These are phyloP conservation scores for Diophrys sp. DNA, from an alignment of 73 alveolate species.

Conservation along the genomic window DNA sequence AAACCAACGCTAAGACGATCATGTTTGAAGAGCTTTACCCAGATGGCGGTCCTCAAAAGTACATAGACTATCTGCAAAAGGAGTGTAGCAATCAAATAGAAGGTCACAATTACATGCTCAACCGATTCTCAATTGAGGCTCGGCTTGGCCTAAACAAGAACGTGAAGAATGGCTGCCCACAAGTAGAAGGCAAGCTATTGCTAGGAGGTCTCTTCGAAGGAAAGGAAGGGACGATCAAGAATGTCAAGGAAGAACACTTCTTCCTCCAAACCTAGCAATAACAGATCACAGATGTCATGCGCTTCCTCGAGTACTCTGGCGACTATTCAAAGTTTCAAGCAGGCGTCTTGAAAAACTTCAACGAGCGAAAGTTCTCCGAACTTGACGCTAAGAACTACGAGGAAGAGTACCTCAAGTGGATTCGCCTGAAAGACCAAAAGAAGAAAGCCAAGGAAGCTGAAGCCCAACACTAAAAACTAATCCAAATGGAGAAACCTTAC, in stretches of 20 bases:
- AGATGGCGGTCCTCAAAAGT: not conserved
- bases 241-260: not conserved
- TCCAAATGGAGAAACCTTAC: slow-evolving; percentile 14
- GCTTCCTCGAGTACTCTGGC: slow-evolving; percentile 50
- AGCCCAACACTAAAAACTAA: slow-evolving; percentile 1
- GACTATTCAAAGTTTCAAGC: slow-evolving; percentile 43
- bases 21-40: not conserved
- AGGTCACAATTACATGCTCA: slow-evolving; percentile 21
- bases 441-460: slow-evolving; percentile 2
- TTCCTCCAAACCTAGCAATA: slow-evolving; percentile 9
- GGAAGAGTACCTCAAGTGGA: slow-evolving; percentile 30
- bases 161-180: slow-evolving; percentile 13
- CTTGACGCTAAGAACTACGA: slow-evolving; percentile 29
- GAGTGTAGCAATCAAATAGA: not conserved
- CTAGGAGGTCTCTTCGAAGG: slow-evolving; percentile 26
- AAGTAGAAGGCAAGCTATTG: slow-evolving; percentile 7
- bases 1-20: not conserved
- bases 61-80: slow-evolving; percentile 5
- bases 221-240: slow-evolving; percentile 1
- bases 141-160: slow-evolving; percentile 37
- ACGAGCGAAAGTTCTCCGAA: slow-evolving; percentile 13
- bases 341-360: slow-evolving; percentile 13
- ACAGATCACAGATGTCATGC: slow-evolving; percentile 20
- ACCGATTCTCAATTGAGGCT: slow-evolving; percentile 46
- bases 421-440: not conserved